Evolutionary conservation across 306 rosid species (phyloP).

Genomic region (Quercus gilva): DNA sequence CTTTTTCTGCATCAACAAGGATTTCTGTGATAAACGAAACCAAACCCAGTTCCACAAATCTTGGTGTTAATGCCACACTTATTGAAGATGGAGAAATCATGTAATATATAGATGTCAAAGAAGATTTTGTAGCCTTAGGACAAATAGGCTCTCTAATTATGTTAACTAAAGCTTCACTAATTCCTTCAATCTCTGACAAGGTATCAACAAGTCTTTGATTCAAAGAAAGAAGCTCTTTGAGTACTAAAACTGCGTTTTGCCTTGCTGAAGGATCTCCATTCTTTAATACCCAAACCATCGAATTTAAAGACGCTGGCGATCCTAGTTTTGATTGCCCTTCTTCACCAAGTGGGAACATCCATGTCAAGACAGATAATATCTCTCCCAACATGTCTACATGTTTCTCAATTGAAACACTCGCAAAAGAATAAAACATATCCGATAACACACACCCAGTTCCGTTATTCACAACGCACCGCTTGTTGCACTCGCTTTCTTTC

Average conservation of each 20-base stretch:
- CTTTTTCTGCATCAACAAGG: slow-evolving; percentile 63
- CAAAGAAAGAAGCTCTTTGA: slow-evolving; percentile 42
- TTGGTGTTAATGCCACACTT: slow-evolving; percentile 18
- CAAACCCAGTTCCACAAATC: slow-evolving; percentile 64
- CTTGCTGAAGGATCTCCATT: slow-evolving; percentile 50
- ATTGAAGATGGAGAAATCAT: slow-evolving; percentile 41
- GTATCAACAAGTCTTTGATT: slow-evolving; percentile 31
- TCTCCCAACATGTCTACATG: slow-evolving; percentile 40
- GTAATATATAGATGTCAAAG: slow-evolving; percentile 50
- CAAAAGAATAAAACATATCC: slow-evolving; percentile 45
- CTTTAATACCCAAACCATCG: slow-evolving; percentile 47
- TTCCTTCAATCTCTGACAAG: slow-evolving; percentile 47
- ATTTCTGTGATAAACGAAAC: slow-evolving; percentile 55
- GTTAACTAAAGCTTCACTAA: slow-evolving; percentile 49
- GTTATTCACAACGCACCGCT: slow-evolving; percentile 41
- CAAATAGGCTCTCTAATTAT: slow-evolving; percentile 52
- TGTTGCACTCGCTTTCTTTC: slow-evolving; percentile 80
- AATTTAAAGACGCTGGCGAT: slow-evolving; percentile 37
- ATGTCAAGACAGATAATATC: slow-evolving; percentile 48
- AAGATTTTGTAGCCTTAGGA: slow-evolving; percentile 46
- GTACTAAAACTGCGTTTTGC: slow-evolving; percentile 54
- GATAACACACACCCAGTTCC: slow-evolving; percentile 42
- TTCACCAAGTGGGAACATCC: slow-evolving; percentile 45
- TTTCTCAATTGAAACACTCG: slow-evolving; percentile 34
- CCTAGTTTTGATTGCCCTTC: slow-evolving; percentile 47